Percentiles rank a stretch among this genome's conserved stretches.
These are phyloP conservation scores for Termitomyces sp. DNA, from an alignment of 768 basidiomycete species.

Conservation along the genomic window DNA sequence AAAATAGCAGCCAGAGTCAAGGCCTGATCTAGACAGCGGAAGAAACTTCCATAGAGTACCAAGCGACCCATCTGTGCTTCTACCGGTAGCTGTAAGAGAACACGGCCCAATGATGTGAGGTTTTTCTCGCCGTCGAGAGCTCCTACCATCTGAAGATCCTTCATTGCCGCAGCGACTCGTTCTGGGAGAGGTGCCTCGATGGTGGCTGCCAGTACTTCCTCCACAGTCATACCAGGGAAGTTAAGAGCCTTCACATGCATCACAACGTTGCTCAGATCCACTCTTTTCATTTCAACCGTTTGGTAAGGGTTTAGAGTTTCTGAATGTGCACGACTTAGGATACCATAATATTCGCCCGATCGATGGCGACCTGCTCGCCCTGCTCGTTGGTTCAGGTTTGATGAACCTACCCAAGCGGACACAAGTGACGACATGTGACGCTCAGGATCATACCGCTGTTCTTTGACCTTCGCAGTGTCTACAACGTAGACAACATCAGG, in stretches of 20 bases:
- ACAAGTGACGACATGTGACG: constrained; percentile 86
- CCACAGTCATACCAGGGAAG: constrained; percentile 79
- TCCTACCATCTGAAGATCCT: constrained; percentile 76
- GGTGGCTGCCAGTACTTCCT: constrained; percentile 77
- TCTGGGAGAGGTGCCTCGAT: constrained; percentile 85
- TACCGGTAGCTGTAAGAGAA: constrained; percentile 84
- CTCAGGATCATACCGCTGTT: constrained; percentile 84
- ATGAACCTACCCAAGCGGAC: constrained; percentile 86
- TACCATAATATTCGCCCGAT: constrained; percentile 85
- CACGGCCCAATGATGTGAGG: constrained; percentile 81
- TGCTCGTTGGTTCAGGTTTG: constrained; percentile 87
- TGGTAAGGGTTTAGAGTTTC: constrained; percentile 68
- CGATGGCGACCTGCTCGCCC: constrained; percentile 92
- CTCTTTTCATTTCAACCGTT: constrained; percentile 92
- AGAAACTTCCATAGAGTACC: constrained; percentile 86
- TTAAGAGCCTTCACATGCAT: constrained; percentile 96
- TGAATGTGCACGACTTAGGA: constrained; percentile 62
- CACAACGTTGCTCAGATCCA: constrained; percentile 85
- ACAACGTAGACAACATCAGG: constrained; percentile 94
- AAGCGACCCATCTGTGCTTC: constrained; percentile 88
- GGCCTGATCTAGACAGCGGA: constrained; percentile 85
- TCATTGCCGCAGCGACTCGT: constrained; percentile 76
- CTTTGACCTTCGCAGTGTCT: constrained; percentile 84
- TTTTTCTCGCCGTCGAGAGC: constrained; percentile 74
- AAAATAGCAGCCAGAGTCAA: constrained; percentile 89